phyloP scores from a whole-genome alignment of 2,329 filamentous ascomycete genomes.

The Fusarium chuoi region DNA sequence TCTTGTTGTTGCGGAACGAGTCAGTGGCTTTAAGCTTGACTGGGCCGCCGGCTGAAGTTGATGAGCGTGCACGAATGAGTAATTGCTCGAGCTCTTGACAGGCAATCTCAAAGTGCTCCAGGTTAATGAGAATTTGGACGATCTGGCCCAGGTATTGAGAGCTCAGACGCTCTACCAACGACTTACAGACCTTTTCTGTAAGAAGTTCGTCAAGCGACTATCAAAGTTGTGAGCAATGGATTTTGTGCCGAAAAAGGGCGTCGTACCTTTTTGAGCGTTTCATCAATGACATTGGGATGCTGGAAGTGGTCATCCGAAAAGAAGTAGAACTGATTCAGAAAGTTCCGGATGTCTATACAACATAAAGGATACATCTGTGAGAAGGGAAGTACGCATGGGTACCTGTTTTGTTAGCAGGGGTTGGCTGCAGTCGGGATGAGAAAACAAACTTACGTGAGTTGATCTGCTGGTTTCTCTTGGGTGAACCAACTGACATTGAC shows the following conservation, averaged over 20 bases:
- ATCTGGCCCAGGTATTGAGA: slow-evolving; percentile 98
- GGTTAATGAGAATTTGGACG: slow-evolving; percentile 96
- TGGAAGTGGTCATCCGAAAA: slow-evolving; percentile 97
- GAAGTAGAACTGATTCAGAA: slow-evolving; percentile 97
- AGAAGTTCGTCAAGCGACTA: slow-evolving; percentile 95
- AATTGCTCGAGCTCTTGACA: slow-evolving; percentile 90
- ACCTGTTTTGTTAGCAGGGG: slow-evolving; percentile 60
- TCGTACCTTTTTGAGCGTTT: slow-evolving; percentile 80
- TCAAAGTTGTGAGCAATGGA: slow-evolving; percentile 1
- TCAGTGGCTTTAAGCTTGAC: slow-evolving; percentile 85
- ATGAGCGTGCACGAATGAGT: slow-evolving; percentile 84
- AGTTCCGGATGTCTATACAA: slow-evolving; percentile 98
- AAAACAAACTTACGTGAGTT: slow-evolving; percentile 73
- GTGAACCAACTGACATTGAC: slow-evolving; percentile 96
- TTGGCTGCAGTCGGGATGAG: not conserved
- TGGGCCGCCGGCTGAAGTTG: slow-evolving; percentile 81
- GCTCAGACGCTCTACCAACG: slow-evolving; percentile 85
- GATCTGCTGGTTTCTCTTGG: slow-evolving; percentile 79
- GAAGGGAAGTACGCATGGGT: slow-evolving; percentile 95
- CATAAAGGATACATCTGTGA: slow-evolving; percentile 99
- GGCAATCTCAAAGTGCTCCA: slow-evolving; percentile 95
- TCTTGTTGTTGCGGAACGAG: slow-evolving; percentile 89
- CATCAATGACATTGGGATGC: slow-evolving; percentile 88
- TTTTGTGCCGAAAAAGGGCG: accelerated
- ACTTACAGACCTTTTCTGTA: slow-evolving; percentile 89